Evolutionary conservation across 805 yeast species (phyloP).

Genomic region (Candida quercuum): DNA sequence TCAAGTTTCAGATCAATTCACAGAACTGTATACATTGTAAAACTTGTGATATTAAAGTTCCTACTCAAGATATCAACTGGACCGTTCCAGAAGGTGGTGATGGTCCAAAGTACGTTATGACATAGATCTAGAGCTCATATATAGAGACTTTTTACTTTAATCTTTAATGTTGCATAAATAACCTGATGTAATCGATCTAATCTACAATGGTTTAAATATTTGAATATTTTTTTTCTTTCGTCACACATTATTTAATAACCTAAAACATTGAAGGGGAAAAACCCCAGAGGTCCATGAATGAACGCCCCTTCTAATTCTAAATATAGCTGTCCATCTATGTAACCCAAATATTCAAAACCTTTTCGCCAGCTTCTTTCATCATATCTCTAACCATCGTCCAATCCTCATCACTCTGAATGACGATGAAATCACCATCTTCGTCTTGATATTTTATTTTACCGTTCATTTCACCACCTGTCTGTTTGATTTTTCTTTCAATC

Average conservation of each 20-base stretch:
- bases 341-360: conserved; percentile 39
- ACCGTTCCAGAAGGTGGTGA: conserved; percentile 99
- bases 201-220: too few species aligned
- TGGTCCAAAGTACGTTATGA: conserved; percentile 93
- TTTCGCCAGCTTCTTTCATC: conserved; percentile 46
- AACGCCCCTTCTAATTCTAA: too few species aligned
- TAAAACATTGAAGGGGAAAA: too few species aligned
- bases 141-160: too few species aligned
- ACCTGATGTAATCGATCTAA: too few species aligned
- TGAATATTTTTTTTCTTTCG: too few species aligned
- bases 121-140: conserved; percentile 36
- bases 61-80: conserved; percentile 93
- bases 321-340: conserved; percentile 12
- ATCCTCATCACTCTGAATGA: conserved; percentile 81
- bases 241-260: too few species aligned
- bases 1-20: conserved; percentile 86
- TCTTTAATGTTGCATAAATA: too few species aligned
- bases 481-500: conserved; percentile 51
- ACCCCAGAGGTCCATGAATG: too few species aligned
- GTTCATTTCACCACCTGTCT: conserved; percentile 42
- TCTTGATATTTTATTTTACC: conserved; percentile 75
- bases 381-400: conserved; percentile 80
- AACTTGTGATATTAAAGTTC: conserved; percentile 96
- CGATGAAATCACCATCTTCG: conserved; percentile 93
- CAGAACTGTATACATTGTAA: conserved; percentile 98